A percentile compares a stretch with the other conserved stretches of the same genome.
These are phyloP conservation scores for Pseudogymnoascus sp. DNA, from an alignment of 2,329 filamentous ascomycete genomes.

Conservation along the genomic window DNA sequence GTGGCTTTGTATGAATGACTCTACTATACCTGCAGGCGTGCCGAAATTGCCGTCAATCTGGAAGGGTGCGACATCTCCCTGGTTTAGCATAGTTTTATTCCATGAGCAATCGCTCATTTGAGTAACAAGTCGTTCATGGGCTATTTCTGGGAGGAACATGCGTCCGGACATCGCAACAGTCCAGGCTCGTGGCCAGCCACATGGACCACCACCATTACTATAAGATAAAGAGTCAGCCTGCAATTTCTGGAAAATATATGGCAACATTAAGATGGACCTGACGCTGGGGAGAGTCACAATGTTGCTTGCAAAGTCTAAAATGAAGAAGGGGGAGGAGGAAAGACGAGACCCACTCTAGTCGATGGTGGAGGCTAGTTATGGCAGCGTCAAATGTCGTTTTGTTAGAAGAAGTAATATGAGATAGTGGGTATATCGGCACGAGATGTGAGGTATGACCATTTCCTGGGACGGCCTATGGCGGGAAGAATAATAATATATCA, in stretches of 20 bases:
- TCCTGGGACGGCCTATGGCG: background rate
- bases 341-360: background rate
- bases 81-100: background rate
- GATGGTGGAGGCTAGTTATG: background rate
- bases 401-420: background rate
- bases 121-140: background rate
- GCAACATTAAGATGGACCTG: background rate
- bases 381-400: background rate
- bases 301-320: too few relatives aligned
- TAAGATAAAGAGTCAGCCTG: background rate
- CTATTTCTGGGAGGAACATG: background rate
- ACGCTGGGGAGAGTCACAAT: too few relatives aligned
- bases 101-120: background rate
- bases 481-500: constrained; percentile 14
- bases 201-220: background rate
- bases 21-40: constrained; percentile 35
- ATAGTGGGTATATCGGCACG: background rate
- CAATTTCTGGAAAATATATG: background rate
- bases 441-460: background rate
- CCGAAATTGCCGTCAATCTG: constrained; percentile 46
- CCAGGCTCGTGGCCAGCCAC: background rate
- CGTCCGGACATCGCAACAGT: background rate
- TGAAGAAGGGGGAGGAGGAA: background rate
- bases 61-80: constrained; percentile 23
- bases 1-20: constrained; percentile 37